A percentile compares a stretch with the other conserved stretches of the same genome.
phyloP scores from a whole-genome alignment of 2,329 filamentous ascomycete species.

The Esteya vermicola region DNA sequence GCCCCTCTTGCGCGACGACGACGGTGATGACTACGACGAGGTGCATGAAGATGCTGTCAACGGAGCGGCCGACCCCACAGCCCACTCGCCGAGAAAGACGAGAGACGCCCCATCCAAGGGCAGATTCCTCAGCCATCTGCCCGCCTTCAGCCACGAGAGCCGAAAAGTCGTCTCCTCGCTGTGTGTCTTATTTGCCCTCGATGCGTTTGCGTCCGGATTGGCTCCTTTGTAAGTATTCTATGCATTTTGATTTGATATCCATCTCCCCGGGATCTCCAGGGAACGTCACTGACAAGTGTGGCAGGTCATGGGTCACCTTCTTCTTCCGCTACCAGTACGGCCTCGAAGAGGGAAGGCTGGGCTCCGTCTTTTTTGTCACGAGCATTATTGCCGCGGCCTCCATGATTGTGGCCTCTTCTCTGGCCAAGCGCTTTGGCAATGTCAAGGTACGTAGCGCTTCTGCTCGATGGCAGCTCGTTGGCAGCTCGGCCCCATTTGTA shows the following conservation, averaged over 20 bases:
- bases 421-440: slow-evolving; percentile 43
- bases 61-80: neutral
- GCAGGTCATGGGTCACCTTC: slow-evolving; percentile 36
- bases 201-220: slow-evolving; percentile 58
- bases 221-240: slow-evolving; percentile 39
- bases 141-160: slow-evolving; percentile 42
- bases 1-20: neutral
- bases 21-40: neutral
- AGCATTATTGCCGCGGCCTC: slow-evolving; percentile 36
- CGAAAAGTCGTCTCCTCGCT: slow-evolving; percentile 41
- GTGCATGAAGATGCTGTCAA: neutral
- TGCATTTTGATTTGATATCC: neutral
- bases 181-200: slow-evolving; percentile 52
- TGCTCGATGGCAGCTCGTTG: too few relatives aligned
- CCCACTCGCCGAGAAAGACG: too few relatives aligned
- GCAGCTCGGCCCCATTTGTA: slow-evolving; percentile 6
- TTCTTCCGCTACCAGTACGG: slow-evolving; percentile 36
- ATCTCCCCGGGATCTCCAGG: too few relatives aligned
- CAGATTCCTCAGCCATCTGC: slow-evolving; percentile 30
- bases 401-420: slow-evolving; percentile 36
- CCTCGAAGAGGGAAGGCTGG: slow-evolving; percentile 33
- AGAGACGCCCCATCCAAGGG: neutral
- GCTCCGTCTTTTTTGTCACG: slow-evolving; percentile 39
- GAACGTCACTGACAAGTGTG: slow-evolving; percentile 12
- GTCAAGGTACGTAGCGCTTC: slow-evolving; percentile 40